Base-by-base conservation (phyloP, 495 filamentous ascomycete species). In the Hypoxylon fragiforme region DNA sequence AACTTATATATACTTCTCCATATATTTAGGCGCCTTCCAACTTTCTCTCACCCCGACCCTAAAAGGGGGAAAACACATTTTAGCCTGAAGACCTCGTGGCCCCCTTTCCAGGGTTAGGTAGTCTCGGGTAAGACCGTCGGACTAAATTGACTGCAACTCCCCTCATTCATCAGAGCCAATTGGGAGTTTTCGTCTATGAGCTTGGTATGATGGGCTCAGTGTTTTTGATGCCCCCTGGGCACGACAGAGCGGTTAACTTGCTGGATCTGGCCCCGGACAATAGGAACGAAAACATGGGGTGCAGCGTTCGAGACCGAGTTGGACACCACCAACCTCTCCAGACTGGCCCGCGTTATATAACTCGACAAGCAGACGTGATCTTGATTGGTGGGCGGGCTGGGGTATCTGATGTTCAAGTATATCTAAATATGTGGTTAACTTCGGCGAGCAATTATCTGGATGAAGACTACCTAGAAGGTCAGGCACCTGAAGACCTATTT, bases 31-130 rank as follows among this genome's bases (percentile, higher is more conserved):
- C 11, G 8, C 36, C 44, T 37, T 22, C 32, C n/a, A 4, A 11
- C 12, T 34, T 18, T 24, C 26, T 36, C 20, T 24, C 41, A 19
- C 26, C 8, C 31, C 35, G 13, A 44, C n/a, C n/a, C n/a, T n/a
- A n/a, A n/a, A n/a, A n/a, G n/a, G n/a, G n/a, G n/a, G n/a, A n/a
- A n/a, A n/a, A n/a, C n/a, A n/a, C n/a, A n/a, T n/a, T 63, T 66
- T 66, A 66, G 63, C 47, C 63, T 66, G 60, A 66, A 66, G 28
- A 21, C 60, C 63, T 60, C 60, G 52, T 66, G 60, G 48, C 24
- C n/a, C n/a, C n/a, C n/a, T 26, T 46, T 50, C 55, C 24, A 39
- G 60, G 55, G 48, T 40, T 49, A 46, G n/a, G n/a, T n/a, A n/a
- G 60, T 54, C 46, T 60, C 56, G 54, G 52, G 31, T 52, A 51